Evolutionary conservation across 1,139 yeast genomes (phyloP).

Genomic region (Debaryomycetaceae sp.): DNA sequence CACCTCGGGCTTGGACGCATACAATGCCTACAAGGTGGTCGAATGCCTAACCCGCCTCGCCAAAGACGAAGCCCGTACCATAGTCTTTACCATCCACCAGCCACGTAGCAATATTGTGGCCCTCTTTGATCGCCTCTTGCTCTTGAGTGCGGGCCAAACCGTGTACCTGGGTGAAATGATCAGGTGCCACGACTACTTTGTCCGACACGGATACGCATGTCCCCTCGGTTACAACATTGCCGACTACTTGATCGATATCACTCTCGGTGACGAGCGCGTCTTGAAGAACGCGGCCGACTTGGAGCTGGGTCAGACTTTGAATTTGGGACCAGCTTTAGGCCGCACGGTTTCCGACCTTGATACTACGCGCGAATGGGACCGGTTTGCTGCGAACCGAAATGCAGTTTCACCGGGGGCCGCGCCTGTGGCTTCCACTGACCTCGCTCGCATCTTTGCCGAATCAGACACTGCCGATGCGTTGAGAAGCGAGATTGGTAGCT

Average conservation of each 20-base stretch:
- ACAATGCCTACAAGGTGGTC: conserved; percentile 83
- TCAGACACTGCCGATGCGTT: conserved; percentile 42
- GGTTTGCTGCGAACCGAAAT: conserved; percentile 75
- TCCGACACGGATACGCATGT: conserved; percentile 66
- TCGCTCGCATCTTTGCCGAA: conserved; percentile 33
- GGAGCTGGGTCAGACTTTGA: conserved; percentile 10
- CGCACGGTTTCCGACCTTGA: conserved; percentile 31
- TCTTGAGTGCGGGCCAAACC: conserved; percentile 76
- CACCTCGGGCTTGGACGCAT: conserved; percentile 90
- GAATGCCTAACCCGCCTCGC: conserved; percentile 78
- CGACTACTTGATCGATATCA: conserved; percentile 82
- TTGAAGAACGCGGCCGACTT: conserved; percentile 11
- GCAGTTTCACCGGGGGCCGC: conserved; percentile 31
- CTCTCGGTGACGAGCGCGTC: conserved; percentile 48
- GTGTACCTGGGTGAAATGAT: conserved; percentile 81
- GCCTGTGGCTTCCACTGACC: conserved; percentile 13
- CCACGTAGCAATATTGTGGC: conserved; percentile 96
- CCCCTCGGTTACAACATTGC: conserved; percentile 91
- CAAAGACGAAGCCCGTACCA: conserved; percentile 70
- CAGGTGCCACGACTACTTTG: conserved; percentile 62
- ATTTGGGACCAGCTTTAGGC: conserved; percentile 25
- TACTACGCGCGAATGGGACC: conserved; percentile 81
- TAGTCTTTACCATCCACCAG: conserved; percentile 89
- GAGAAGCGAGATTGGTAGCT: conserved; percentile 39
- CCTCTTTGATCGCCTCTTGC: conserved; percentile 68